phyloP scores from a whole-genome alignment of 192 early-diverging fungal species.

The Lobosporangium transversale region DNA sequence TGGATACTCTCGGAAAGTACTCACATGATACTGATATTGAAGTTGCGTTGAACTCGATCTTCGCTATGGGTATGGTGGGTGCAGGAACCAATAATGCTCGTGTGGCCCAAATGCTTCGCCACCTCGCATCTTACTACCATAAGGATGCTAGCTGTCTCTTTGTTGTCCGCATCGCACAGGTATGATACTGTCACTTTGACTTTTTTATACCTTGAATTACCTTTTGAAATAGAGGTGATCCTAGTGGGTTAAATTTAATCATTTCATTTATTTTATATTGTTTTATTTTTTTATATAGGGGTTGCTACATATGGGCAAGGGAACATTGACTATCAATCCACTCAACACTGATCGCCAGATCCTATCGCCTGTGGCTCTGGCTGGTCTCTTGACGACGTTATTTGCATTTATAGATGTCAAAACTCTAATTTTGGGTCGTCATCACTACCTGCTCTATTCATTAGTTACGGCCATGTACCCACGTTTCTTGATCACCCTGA shows the following conservation, averaged over 20 bases:
- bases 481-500: constrained; percentile 96
- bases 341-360: constrained; percentile 92
- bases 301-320: constrained; percentile 97
- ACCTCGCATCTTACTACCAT: constrained; percentile 96
- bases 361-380: constrained; percentile 89
- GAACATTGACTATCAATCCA: constrained; percentile 96
- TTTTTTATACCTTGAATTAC: neutral
- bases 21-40: constrained; percentile 98
- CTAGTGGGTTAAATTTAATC: too few species aligned
- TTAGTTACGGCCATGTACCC: constrained; percentile 96
- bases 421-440: constrained; percentile 87
- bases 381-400: constrained; percentile 88
- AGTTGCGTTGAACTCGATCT: constrained; percentile 95
- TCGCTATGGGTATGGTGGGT: constrained; percentile 98
- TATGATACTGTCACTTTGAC: constrained; percentile 9
- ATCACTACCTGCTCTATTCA: constrained; percentile 95
- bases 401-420: constrained; percentile 93
- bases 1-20: constrained; percentile 97
- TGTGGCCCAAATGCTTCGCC: constrained; percentile 96
- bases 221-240: too few species aligned
- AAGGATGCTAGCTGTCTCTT: constrained; percentile 92
- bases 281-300: constrained; percentile 67
- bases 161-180: constrained; percentile 85
- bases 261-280: too few species aligned
- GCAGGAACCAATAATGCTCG: constrained; percentile 99